Conservation (phyloP, 2,329 filamentous ascomycete genomes). For the Ambrosiella xylebori region DNA sequence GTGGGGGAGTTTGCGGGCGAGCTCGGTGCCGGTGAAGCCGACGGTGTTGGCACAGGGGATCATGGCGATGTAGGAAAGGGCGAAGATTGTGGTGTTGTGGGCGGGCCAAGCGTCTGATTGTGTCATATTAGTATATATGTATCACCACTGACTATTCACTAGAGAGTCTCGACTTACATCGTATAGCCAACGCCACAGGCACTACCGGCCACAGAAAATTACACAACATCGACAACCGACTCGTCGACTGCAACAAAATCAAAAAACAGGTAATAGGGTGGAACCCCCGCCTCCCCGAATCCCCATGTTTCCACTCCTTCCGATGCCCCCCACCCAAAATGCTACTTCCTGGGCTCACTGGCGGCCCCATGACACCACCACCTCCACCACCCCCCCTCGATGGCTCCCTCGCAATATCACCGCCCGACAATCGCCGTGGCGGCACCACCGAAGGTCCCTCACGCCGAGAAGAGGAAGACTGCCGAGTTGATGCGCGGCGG, state of each 20-base stretch:
- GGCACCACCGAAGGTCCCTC: not conserved
- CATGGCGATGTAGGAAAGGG: conserved; percentile 31
- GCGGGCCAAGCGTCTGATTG: conserved; percentile 19
- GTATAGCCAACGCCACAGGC: conserved; percentile 27
- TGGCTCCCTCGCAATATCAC: not conserved
- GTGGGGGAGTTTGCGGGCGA: conserved; percentile 62
- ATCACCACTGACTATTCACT: not conserved
- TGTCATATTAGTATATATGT: not conserved
- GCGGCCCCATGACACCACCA: not conserved
- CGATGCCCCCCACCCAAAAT: not conserved
- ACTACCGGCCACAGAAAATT: conserved; percentile 34
- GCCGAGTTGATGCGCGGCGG: not conserved
- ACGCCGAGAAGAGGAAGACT: not conserved
- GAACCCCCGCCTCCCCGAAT: conserved; percentile 28
- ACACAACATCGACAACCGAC: conserved; percentile 27
- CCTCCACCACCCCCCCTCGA: not conserved
- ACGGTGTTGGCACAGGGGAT: conserved; percentile 32
- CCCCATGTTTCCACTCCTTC: conserved; percentile 10
- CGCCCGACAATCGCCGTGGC: not conserved
- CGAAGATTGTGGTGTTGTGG: conserved; percentile 28
- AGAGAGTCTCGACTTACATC: conserved; percentile 3
- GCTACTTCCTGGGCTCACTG: not conserved
- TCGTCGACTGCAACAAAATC: conserved; percentile 28
- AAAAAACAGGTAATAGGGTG: conserved; percentile 25
- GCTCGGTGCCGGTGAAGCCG: conserved; percentile 41